These are phyloP conservation scores for Trypanosoma brucei DNA, from an alignment of 208 protist genomes.

Conservation along the genomic window DNA sequence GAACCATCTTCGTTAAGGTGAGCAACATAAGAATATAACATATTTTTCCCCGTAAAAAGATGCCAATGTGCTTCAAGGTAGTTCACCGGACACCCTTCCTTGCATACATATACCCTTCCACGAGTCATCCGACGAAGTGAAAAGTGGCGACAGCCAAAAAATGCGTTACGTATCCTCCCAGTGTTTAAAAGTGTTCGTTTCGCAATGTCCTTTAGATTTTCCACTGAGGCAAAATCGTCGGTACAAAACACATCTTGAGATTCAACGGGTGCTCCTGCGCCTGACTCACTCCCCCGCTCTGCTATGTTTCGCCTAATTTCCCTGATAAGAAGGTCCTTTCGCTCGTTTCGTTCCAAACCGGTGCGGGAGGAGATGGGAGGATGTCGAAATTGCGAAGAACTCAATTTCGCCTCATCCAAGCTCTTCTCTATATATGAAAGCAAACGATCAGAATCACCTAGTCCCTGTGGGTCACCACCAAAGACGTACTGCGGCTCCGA, in stretches of 20 bases:
- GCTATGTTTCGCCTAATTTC: slow-evolving; percentile 1
- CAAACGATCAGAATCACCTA: slow-evolving; percentile 37
- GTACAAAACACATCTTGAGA: slow-evolving; percentile 19
- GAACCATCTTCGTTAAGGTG: slow-evolving; percentile 68
- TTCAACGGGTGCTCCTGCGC: neutral
- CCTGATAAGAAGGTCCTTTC: slow-evolving; percentile 19
- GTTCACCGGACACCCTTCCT: slow-evolving; percentile 49
- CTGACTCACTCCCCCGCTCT: neutral
- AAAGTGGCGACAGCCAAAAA: slow-evolving; percentile 77
- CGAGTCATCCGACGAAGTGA: slow-evolving; percentile 51
- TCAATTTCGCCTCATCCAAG: slow-evolving; percentile 22
- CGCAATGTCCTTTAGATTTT: slow-evolving; percentile 33
- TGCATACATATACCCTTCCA: slow-evolving; percentile 74
- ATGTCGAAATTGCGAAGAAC: slow-evolving; percentile 1
- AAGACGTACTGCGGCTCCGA: slow-evolving; percentile 40
- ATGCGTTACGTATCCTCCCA: slow-evolving; percentile 64
- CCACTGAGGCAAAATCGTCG: slow-evolving; percentile 44
- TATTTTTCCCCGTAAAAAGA: slow-evolving; percentile 54
- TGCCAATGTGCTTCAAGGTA: slow-evolving; percentile 85
- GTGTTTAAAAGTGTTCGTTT: slow-evolving; percentile 65
- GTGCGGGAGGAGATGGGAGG: slow-evolving; percentile 2
- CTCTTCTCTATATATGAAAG: slow-evolving; percentile 46
- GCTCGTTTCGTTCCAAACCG: neutral
- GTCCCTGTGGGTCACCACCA: slow-evolving; percentile 28
- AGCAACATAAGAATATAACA: slow-evolving; percentile 69